A percentile compares a stretch with the other conserved stretches of the same genome.
phyloP scores from a whole-genome alignment of 805 yeast genomes.

The Wickerhamomyces subpelliculosus region DNA sequence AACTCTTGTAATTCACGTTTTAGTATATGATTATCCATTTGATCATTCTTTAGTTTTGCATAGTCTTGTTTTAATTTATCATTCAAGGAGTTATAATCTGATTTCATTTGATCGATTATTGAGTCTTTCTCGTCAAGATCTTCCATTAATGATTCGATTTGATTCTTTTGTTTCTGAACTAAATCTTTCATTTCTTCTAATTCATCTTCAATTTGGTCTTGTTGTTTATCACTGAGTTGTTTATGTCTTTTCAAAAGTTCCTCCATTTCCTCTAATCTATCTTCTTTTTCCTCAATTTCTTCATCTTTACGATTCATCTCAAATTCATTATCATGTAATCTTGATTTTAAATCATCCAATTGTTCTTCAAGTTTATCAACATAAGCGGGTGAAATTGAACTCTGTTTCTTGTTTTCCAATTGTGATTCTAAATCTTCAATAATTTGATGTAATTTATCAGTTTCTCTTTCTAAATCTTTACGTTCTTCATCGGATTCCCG shows the following conservation, averaged over 20 bases:
- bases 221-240: conserved; percentile 9
- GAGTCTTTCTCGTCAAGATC: too few relatives aligned
- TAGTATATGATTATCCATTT: not conserved
- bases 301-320: conserved; percentile 15
- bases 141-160: too few relatives aligned
- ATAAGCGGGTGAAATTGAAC: conserved; percentile 8
- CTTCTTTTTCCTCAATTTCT: conserved; percentile 14
- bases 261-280: conserved; percentile 11
- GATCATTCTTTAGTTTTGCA: not conserved
- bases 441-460: conserved; percentile 3
- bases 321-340: conserved; percentile 10
- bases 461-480: conserved; percentile 7
- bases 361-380: conserved; percentile 14
- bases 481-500: not conserved
- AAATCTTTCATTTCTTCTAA: conserved; percentile 8
- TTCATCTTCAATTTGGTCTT: conserved; percentile 8
- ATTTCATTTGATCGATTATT: too few relatives aligned
- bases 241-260: conserved; percentile 1
- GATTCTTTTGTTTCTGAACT: conserved; percentile 9
- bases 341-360: conserved; percentile 8
- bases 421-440: not conserved
- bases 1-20: too few relatives aligned
- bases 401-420: conserved; percentile 1
- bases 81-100: too few relatives aligned
- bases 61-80: not conserved